phyloP scores from a whole-genome alignment of 2,329 filamentous ascomycete genomes.

The Neopestalotiopsis rosae region DNA sequence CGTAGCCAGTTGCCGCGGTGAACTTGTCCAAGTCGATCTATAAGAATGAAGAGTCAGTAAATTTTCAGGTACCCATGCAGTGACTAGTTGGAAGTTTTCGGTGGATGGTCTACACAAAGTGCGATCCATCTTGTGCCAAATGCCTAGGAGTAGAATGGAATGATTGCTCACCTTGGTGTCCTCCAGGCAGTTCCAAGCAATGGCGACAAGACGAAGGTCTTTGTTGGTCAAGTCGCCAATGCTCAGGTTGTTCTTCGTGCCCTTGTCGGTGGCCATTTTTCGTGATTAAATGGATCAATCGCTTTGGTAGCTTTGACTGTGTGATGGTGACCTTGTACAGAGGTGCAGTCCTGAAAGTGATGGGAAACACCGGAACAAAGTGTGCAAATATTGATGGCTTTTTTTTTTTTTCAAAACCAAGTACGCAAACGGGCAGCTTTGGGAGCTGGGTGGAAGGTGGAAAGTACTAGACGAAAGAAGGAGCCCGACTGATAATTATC shows the following conservation, averaged over 20 bases:
- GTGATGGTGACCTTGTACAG: too few species aligned
- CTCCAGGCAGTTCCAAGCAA: conserved; percentile 12
- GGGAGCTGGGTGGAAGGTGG: too few species aligned
- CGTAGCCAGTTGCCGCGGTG: background rate
- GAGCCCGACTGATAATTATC: too few species aligned
- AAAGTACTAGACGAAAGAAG: too few species aligned
- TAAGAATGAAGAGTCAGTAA: background rate
- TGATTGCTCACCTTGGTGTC: background rate
- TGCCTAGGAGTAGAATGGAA: background rate
- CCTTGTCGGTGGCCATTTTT: background rate
- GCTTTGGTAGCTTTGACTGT: too few species aligned
- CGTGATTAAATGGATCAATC: background rate
- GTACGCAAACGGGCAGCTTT: too few species aligned
- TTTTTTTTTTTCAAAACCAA: too few species aligned
- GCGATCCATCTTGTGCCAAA: background rate
- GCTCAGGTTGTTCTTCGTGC: background rate
- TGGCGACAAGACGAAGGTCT: conserved; percentile 3
- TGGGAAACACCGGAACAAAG: too few species aligned
- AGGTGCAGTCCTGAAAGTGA: too few species aligned
- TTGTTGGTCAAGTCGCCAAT: background rate
- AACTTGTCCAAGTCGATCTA: conserved; percentile 2
- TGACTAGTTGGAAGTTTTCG: background rate
- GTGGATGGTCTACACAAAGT: background rate
- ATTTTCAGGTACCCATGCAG: background rate
- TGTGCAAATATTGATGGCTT: too few species aligned